Conservation (phyloP, 768 basidiomycete genomes). For the Calocybe gangraenosa region DNA sequence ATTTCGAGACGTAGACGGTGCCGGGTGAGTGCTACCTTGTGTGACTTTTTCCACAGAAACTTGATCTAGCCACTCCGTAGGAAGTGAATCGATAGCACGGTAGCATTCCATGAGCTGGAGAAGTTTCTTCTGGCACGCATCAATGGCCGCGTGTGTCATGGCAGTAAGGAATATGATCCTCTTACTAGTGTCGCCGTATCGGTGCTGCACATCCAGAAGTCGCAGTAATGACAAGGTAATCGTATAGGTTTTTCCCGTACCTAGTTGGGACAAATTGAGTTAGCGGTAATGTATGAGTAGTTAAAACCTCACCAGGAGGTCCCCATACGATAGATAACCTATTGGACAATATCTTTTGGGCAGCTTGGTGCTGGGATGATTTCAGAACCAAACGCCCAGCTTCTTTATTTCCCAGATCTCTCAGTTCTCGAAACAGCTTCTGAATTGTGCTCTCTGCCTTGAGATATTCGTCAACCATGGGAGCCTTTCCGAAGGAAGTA, state of each 20-base stretch:
- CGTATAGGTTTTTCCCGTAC: slow-evolving; percentile 52
- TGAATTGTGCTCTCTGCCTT: slow-evolving; percentile 36
- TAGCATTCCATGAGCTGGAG: slow-evolving; percentile 31
- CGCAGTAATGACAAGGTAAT: slow-evolving; percentile 43
- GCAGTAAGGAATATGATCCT: slow-evolving; percentile 46
- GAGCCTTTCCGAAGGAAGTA: slow-evolving; percentile 30
- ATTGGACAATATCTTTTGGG: slow-evolving; percentile 38
- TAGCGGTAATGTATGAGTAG: not conserved
- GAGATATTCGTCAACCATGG: slow-evolving; percentile 23
- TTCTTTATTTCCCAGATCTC: slow-evolving; percentile 25
- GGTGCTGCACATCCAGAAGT: slow-evolving; percentile 37
- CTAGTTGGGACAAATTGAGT: slow-evolving; percentile 18
- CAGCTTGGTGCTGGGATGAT: slow-evolving; percentile 42
- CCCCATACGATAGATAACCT: slow-evolving; percentile 47
- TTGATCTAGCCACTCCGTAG: slow-evolving; percentile 38
- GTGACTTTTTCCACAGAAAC: slow-evolving; percentile 38
- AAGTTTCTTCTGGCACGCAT: slow-evolving; percentile 43
- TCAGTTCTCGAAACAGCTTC: slow-evolving; percentile 34
- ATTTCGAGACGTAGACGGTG: slow-evolving; percentile 25
- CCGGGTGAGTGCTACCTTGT: slow-evolving; percentile 35
- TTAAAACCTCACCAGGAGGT: slow-evolving; percentile 34
- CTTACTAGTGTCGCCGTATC: slow-evolving; percentile 22
- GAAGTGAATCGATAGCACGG: slow-evolving; percentile 30
- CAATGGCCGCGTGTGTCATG: slow-evolving; percentile 50
- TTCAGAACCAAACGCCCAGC: slow-evolving; percentile 40